Evolutionary conservation across 2,329 filamentous ascomycete genomes (phyloP).

Genomic region (Xylariaceae sp.): DNA sequence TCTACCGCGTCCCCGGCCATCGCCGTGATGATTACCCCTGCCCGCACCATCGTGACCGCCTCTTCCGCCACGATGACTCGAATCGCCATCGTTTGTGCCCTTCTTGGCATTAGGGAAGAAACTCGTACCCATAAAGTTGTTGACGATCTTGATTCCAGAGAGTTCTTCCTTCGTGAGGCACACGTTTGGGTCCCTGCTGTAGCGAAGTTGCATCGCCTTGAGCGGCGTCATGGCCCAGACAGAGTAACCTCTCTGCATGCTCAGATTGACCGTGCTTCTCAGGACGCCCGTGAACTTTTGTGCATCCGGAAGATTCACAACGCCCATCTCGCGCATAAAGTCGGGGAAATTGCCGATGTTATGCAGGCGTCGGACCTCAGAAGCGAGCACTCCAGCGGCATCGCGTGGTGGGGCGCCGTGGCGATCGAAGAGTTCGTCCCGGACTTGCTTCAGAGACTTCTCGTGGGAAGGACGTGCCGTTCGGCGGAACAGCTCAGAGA

Average conservation of each 20-base stretch:
- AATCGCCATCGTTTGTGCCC: too few relatives aligned
- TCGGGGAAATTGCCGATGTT: conserved; percentile 37
- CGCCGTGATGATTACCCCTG: too few relatives aligned
- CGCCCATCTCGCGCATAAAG: conserved; percentile 42
- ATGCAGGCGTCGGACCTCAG: conserved; percentile 42
- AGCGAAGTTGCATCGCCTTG: conserved; percentile 21
- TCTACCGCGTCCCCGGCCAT: too few relatives aligned
- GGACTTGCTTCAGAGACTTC: conserved; percentile 35
- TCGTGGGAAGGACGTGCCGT: conserved; percentile 36
- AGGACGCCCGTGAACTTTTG: conserved; percentile 32
- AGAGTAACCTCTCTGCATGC: conserved; percentile 33
- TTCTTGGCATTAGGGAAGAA: too few relatives aligned
- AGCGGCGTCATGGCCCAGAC: conserved; percentile 14
- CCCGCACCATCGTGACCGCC: too few relatives aligned
- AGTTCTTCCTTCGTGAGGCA: conserved; percentile 8
- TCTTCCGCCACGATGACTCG: too few relatives aligned
- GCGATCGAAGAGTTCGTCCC: conserved; percentile 42
- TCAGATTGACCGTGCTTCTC: conserved; percentile 31
- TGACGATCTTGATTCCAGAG: not conserved
- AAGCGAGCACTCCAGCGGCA: conserved; percentile 36
- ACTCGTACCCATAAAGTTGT: not conserved
- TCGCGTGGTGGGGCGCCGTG: conserved; percentile 43
- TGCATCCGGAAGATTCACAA: conserved; percentile 24
- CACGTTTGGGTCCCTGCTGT: conserved; percentile 11
- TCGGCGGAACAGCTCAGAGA: conserved; percentile 46